Conservation (phyloP, 805 yeast genomes). For the Lipomyces sp. region DNA sequence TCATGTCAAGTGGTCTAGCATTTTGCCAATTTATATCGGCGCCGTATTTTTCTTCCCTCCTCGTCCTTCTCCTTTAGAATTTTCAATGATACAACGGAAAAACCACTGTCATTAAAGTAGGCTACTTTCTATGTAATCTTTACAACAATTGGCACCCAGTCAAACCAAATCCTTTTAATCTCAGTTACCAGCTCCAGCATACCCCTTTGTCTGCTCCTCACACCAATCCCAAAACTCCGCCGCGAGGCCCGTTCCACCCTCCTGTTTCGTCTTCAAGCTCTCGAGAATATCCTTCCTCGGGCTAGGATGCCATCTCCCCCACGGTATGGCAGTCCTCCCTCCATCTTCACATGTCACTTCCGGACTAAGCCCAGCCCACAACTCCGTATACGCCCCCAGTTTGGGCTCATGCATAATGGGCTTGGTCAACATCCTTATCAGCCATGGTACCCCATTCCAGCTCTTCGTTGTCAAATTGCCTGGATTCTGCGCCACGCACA, state of each 20-base stretch:
- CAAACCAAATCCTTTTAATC: background rate
- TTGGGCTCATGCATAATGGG: conserved; percentile 30
- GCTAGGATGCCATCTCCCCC: conserved; percentile 48
- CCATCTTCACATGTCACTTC: conserved; percentile 45
- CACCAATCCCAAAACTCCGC: background rate
- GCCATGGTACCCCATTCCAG: background rate
- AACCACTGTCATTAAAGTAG: background rate
- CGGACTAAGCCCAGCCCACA: conserved; percentile 52
- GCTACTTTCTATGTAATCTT: background rate
- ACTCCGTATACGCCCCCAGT: conserved; percentile 53
- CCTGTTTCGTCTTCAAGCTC: conserved; percentile 20
- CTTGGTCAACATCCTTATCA: background rate
- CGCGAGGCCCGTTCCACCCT: background rate
- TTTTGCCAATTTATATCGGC: too few relatives aligned
- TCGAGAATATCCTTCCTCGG: conserved; percentile 23
- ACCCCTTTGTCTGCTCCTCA: background rate
- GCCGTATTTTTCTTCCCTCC: too few relatives aligned
- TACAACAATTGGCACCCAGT: background rate
- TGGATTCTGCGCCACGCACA: conserved; percentile 26
- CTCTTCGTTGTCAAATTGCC: background rate
- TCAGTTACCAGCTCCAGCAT: background rate
- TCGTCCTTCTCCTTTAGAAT: too few relatives aligned
- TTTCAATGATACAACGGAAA: background rate
- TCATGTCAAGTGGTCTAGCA: too few relatives aligned
- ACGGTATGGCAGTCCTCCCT: conserved; percentile 51